Base-by-base conservation (phyloP, 2,329 filamentous ascomycete species). In the Colletotrichum lentis region DNA sequence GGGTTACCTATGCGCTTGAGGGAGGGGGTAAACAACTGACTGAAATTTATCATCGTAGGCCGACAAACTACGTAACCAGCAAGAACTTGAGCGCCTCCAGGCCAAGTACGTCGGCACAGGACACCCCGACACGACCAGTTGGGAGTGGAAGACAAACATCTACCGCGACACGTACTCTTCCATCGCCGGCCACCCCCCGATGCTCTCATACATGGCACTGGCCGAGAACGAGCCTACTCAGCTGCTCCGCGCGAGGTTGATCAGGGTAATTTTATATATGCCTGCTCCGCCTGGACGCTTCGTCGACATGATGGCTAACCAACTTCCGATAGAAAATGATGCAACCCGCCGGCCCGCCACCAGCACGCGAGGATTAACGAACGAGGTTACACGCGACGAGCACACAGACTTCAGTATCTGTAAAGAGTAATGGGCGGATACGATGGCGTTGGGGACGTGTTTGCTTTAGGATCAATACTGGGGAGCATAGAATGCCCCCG, bases 61-160 rank as follows among this genome's bases (percentile, higher is more conserved):
- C 80, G 96, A 99, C 84, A 99, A 99, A 83, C 91, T 99, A 72
- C 94, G 96, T 77, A 96, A 93, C 11, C 93, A 97, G 74, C 96
- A 99, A 81, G 96, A 99, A 80, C 94, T 99, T 77, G 96, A 99
- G 81, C 91, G 94, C 72, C 91, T 98, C 20, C 96, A 99, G 81
- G 91, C 94, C 76, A 96, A 96, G 76, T 97, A 96, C 83, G 86
- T 99, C 75, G 96, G 96, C 73, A 98, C 96, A 4, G 96, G 96
- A 27, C 94, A 97, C 80, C 93, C 95, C 50, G 96, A 99, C 82
- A 98, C 95, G 16, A 97, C 94, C 31, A 96, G 93, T 79, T 96
- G 96, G 89, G 96, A 99, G 82, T 99, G 94, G 94, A 91, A 91
- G 58, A 94, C 92, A 69, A 99, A 98, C 82, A 95, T 98, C 77